Percentiles rank a stretch among this genome's conserved stretches.
These are phyloP conservation scores for Fusarium chuoi DNA, from an alignment of 2,329 filamentous ascomycete species.

Conservation along the genomic window DNA sequence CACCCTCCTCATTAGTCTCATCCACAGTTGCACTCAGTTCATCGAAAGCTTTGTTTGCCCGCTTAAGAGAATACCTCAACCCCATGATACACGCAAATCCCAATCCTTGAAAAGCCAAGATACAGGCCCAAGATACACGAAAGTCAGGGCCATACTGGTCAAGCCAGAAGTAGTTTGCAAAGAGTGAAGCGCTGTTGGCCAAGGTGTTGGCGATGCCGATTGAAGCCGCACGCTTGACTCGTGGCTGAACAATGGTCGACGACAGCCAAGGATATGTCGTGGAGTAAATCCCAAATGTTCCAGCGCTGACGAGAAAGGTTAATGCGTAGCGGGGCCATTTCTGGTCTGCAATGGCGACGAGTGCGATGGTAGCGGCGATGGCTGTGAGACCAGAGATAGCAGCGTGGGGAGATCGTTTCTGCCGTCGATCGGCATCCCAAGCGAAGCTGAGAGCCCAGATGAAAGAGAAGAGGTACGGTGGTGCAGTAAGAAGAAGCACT, in stretches of 20 bases:
- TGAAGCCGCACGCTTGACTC: not conserved
- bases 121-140: not conserved
- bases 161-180: not conserved
- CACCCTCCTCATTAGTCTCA: not conserved
- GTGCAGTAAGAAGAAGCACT: not conserved
- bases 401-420: not conserved
- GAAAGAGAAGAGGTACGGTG: not conserved
- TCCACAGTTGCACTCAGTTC: not conserved
- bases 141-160: not conserved
- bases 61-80: not conserved
- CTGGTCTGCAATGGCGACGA: not conserved
- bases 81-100: not conserved
- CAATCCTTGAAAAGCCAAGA: not conserved
- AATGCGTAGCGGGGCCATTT: not conserved
- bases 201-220: not conserved
- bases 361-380: not conserved
- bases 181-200: not conserved
- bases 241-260: not conserved
- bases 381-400: not conserved
- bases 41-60: not conserved
- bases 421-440: not conserved
- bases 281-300: not conserved
- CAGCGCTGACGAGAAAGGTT: not conserved
- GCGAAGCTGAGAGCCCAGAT: not conserved
- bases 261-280: not conserved